Base-by-base conservation (phyloP, 2,329 filamentous ascomycete species). In the Aureobasidium zeae region DNA sequence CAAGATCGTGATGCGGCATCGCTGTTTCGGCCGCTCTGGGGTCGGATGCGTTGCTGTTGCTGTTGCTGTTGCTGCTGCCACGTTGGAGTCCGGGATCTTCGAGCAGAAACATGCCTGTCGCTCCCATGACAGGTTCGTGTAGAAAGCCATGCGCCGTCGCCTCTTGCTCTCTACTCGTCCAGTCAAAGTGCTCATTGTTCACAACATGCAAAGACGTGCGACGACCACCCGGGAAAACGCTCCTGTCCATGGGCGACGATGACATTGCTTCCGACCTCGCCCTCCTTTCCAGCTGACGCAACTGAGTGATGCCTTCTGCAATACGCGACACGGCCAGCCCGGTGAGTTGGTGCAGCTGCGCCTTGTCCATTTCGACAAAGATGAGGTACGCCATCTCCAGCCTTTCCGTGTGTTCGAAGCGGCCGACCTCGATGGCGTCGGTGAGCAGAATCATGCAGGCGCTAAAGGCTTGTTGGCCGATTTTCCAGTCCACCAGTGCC, bases 401-500 rank as follows among this genome's bases (percentile, higher is more conserved):
- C 30, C 63, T 60, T 33, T 55, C 56, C 12, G 66, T 50, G 13
- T 62, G 57, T n/a, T 56, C 55, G 13, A 58, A 52, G 29, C 63
- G 58, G 13, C 57, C 57, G 2, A 62, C 63, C 52, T 71, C 68
- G 47, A 68, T 57, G 6, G 65, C 65, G 37, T 70, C 67, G 2
- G 69, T 56, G 1, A 70, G 56, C 5, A 72, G 52, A 16, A 72
- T 67, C 67, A 70, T 70, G 47, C 62, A 65, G 8, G 67, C 65
- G 45, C 70, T 71, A 57, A 71, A 71, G 2, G 68, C 67, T 55
- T 70, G 66, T 47, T 72, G 69, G 25, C 63, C 63, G 50, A 70
- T 62, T 0, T 60, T 66, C 69, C 69, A 72, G 49, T 64, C 69
- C 26, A 70, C 62, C 24, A 71, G 54, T 2, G 65, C 64, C 16